These are phyloP conservation scores for Inga oerstediana DNA, from an alignment of 306 rosid species.

Conservation along the genomic window DNA sequence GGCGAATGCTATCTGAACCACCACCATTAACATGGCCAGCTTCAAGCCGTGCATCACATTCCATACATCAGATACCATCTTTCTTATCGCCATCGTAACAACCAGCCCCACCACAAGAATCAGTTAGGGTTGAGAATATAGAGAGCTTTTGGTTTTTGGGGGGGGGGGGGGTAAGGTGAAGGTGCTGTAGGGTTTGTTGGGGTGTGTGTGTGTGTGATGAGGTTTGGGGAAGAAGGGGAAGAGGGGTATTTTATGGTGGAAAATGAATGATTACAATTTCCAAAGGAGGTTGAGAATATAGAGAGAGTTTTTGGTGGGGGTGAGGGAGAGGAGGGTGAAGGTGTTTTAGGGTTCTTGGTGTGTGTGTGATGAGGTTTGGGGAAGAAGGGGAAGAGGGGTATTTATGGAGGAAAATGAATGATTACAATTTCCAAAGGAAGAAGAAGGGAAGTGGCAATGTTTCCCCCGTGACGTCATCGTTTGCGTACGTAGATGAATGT, in stretches of 20 bases:
- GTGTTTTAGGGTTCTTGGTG: not conserved
- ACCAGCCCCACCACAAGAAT: not conserved
- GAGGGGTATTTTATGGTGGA: no score
- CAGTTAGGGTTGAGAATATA: not conserved
- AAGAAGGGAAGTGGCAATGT: not conserved
- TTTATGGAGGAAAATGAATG: not conserved
- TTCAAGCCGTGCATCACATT: conserved; percentile 36
- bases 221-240: no score
- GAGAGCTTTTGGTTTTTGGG: no score
- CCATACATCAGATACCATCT: conserved; percentile 11
- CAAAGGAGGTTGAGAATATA: no score
- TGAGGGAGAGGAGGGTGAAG: no score
- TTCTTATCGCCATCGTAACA: not conserved
- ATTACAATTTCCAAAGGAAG: not conserved
- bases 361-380: not conserved
- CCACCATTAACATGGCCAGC: conserved; percentile 52
- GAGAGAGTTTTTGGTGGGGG: no score
- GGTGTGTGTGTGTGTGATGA: no score
- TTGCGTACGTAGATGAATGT: not conserved
- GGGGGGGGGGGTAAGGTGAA: not conserved
- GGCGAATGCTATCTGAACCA: conserved; percentile 46
- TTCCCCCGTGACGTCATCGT: not conserved
- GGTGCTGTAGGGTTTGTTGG: no score
- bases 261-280: no score
- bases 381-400: not conserved